Percentiles rank a stretch among this genome's conserved stretches.
Conservation (phyloP, 805 yeast species). For the Kazachstania kunashirensis region DNA sequence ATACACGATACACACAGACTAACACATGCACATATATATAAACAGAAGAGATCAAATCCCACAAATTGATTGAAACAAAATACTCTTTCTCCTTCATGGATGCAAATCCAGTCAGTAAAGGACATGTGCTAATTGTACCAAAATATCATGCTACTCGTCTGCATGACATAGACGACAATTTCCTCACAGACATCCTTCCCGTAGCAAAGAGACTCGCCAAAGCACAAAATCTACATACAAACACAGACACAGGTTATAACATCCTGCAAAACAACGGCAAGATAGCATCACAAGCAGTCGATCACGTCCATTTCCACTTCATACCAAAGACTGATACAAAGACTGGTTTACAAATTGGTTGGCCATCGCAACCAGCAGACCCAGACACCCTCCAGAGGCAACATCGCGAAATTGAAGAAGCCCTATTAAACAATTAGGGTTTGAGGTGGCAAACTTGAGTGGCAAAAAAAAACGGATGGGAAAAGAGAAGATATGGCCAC, state of each 20-base stretch:
- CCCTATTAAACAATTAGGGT: no score
- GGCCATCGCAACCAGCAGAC: constrained; percentile 80
- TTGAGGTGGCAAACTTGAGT: no score
- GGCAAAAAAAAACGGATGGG: constrained; percentile 2
- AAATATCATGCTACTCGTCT: constrained; percentile 86
- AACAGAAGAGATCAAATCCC: constrained; percentile 81
- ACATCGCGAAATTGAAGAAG: constrained; percentile 31
- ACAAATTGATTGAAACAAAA: constrained; percentile 78
- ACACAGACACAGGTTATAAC: constrained; percentile 65
- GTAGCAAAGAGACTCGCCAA: constrained; percentile 77
- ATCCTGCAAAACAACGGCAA: constrained; percentile 86
- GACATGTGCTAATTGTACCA: constrained; percentile 84
- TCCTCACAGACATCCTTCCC: constrained; percentile 79
- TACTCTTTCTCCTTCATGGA: constrained; percentile 77
- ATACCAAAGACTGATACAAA: constrained; percentile 73
- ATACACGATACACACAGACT: neutral
- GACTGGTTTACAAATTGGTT: constrained; percentile 76
- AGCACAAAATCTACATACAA: constrained; percentile 54
- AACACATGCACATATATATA: no score
- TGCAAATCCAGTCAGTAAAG: constrained; percentile 84
- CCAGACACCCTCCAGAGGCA: constrained; percentile 56
- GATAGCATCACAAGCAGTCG: constrained; percentile 90
- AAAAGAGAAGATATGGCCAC: constrained; percentile 1
- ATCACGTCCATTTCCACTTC: constrained; percentile 92
- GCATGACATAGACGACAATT: constrained; percentile 87